A percentile compares a stretch with the other conserved stretches of the same genome.
These are phyloP conservation scores for Melocanna baccifera DNA, from an alignment of 176 grass and related monocot genomes.

Conservation along the genomic window DNA sequence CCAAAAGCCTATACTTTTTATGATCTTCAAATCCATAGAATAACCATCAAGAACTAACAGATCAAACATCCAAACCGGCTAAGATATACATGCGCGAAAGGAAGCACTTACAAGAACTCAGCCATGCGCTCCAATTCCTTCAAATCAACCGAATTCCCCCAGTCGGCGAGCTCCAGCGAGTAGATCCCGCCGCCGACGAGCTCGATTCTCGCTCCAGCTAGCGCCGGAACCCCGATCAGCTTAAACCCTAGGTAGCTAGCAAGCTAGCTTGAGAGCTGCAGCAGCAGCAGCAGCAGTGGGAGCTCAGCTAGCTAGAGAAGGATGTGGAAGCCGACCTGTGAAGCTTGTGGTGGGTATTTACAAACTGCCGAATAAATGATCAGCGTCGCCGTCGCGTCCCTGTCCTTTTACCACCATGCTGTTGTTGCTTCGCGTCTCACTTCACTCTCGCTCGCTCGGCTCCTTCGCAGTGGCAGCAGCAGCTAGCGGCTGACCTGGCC, in stretches of 20 bases:
- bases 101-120: slow-evolving; percentile 37
- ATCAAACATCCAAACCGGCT: slow-evolving; percentile 2
- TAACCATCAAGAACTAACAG: slow-evolving; percentile 13
- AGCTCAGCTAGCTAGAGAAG: slow-evolving; percentile 26
- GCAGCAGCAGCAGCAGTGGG: slow-evolving; percentile 16
- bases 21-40: slow-evolving; percentile 25
- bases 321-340: slow-evolving; percentile 50
- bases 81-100: neutral
- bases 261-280: neutral
- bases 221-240: neutral
- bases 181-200: slow-evolving; percentile 35
- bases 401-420: slow-evolving; percentile 44
- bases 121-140: neutral
- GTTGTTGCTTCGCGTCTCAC: slow-evolving; percentile 21
- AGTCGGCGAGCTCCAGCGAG: neutral
- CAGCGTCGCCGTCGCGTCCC: slow-evolving; percentile 43
- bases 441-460: slow-evolving; percentile 15
- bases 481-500: neutral
- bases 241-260: slow-evolving; percentile 44
- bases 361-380: slow-evolving; percentile 42
- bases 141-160: slow-evolving; percentile 1
- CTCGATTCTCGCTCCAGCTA: neutral
- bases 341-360: slow-evolving; percentile 47
- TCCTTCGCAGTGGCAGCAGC: neutral
- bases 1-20: neutral